These are phyloP conservation scores for Phialophora macrospora DNA, from an alignment of 2,329 filamentous ascomycete species.

Conservation along the genomic window DNA sequence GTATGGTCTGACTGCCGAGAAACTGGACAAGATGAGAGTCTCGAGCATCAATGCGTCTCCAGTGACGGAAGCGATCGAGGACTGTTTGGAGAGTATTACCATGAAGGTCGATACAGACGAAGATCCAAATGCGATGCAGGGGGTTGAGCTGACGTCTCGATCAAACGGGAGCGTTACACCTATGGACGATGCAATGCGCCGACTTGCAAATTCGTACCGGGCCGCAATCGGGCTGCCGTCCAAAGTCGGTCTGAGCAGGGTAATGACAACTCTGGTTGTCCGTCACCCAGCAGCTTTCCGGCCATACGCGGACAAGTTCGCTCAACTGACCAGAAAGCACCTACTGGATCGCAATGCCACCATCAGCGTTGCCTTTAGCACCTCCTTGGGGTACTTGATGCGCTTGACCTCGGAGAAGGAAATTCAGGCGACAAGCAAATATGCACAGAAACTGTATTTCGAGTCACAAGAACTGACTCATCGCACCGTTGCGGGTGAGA, in stretches of 20 bases:
- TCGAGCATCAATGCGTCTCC: constrained; percentile 82
- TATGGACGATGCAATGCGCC: constrained; percentile 73
- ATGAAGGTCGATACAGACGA: constrained; percentile 54
- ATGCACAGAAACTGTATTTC: constrained; percentile 75
- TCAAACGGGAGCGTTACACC: constrained; percentile 6
- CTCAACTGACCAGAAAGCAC: constrained; percentile 78
- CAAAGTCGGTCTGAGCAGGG: constrained; percentile 86
- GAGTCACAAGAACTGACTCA: constrained; percentile 75
- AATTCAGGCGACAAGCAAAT: constrained; percentile 59
- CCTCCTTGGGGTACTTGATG: constrained; percentile 82
- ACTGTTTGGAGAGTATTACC: constrained; percentile 83
- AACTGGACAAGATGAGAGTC: constrained; percentile 86
- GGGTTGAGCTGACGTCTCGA: constrained; percentile 24
- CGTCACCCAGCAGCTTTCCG: constrained; percentile 75
- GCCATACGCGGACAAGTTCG: constrained; percentile 74
- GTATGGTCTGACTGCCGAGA: constrained; percentile 82
- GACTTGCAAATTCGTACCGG: constrained; percentile 79
- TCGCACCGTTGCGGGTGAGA: constrained; percentile 78
- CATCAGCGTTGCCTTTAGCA: constrained; percentile 86
- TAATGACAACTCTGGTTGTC: constrained; percentile 83
- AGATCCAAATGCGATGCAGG: constrained; percentile 30
- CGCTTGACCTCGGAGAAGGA: constrained; percentile 65
- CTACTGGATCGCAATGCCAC: constrained; percentile 92
- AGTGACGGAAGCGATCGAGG: constrained; percentile 88
- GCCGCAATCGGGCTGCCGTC: constrained; percentile 87